Evolutionary conservation across 129 eudicot species (phyloP).

Genomic region (Lactuca saligna): DNA sequence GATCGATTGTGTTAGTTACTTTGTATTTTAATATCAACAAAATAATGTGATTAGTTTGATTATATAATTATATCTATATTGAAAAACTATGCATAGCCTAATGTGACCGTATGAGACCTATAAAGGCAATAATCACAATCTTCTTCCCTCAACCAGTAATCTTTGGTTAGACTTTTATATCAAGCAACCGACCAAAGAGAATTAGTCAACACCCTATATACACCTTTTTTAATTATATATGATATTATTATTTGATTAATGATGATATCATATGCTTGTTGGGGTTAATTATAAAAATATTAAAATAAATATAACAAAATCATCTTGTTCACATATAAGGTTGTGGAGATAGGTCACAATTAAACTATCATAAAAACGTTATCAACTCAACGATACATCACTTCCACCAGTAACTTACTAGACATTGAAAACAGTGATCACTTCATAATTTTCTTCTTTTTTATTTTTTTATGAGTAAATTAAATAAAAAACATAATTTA

Average conservation of each 20-base stretch:
- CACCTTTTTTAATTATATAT: conserved; percentile 7
- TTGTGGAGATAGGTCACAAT: no score
- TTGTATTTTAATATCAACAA: not conserved
- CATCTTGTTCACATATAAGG: no score
- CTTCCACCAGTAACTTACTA: no score
- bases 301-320: no score
- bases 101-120: conserved; percentile 3
- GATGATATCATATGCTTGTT: not conserved
- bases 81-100: not conserved
- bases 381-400: no score
- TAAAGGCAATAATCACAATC: conserved; percentile 7
- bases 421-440: no score
- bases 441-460: no score
- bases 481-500: no score
- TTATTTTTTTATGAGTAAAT: no score
- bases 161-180: conserved; percentile 14
- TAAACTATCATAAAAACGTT: no score
- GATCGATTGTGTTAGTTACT: not conserved
- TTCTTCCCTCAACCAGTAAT: conserved; percentile 2
- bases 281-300: not conserved
- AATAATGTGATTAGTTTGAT: not conserved
- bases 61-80: not conserved
- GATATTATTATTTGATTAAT: not conserved
- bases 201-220: not conserved
- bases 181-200: conserved; percentile 23